Conservation (phyloP, 257 asterid genomes). For the Solanum raphanifolium region DNA sequence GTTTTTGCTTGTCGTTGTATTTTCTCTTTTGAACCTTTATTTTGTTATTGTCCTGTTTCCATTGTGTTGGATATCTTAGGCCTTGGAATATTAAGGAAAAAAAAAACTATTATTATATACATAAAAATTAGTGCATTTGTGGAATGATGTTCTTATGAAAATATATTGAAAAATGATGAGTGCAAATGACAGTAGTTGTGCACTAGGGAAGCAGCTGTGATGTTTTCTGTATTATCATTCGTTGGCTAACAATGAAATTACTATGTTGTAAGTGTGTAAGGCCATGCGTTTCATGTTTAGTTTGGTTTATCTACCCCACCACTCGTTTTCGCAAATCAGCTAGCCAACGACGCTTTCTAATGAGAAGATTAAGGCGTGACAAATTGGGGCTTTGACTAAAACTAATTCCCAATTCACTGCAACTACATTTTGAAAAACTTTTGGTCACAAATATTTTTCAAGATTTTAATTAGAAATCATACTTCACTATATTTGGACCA, state of each 20-base stretch:
- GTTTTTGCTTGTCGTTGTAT: neutral
- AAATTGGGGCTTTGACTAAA: neutral
- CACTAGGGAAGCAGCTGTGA: neutral
- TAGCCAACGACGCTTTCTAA: neutral
- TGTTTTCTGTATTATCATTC: neutral
- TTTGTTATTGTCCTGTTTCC: neutral
- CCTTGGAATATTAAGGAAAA: neutral
- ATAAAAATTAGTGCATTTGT: neutral
- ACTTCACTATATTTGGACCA: neutral
- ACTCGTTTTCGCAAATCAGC: neutral
- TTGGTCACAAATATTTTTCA: neutral
- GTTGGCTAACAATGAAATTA: neutral
- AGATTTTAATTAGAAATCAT: neutral
- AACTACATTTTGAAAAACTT: neutral
- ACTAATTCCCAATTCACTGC: neutral
- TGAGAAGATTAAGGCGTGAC: neutral
- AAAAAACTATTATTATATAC: neutral
- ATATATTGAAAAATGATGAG: neutral
- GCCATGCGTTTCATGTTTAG: neutral
- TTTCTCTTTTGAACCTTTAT: neutral
- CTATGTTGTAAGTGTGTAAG: neutral
- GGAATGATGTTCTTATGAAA: neutral
- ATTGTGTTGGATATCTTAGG: neutral
- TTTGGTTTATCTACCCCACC: neutral
- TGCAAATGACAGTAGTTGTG: neutral